Percentiles rank a stretch among this genome's conserved stretches.
These are phyloP conservation scores for Apiospora sp. DNA, from an alignment of 2,329 filamentous ascomycete genomes.

Conservation along the genomic window DNA sequence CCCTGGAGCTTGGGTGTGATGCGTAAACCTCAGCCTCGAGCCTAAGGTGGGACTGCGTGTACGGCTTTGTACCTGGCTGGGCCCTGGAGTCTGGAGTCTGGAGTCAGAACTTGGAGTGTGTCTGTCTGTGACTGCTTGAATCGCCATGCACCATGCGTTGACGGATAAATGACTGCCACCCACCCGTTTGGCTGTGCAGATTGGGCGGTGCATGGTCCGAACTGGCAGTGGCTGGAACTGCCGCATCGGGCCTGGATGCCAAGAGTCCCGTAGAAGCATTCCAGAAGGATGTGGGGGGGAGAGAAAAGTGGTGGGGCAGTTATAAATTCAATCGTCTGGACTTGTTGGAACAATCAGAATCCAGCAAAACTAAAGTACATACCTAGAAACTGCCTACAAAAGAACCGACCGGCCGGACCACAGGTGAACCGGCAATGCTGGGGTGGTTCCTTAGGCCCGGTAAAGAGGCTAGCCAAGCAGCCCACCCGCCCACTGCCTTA, in stretches of 20 bases:
- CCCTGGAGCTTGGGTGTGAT: neutral
- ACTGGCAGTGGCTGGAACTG: constrained; percentile 14
- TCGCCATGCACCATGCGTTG: neutral
- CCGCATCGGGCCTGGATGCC: constrained; percentile 7
- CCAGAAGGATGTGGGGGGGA: constrained; percentile 33
- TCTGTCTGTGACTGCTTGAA: neutral
- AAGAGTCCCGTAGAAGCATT: constrained; percentile 30
- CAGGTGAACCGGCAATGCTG: constrained; percentile 17
- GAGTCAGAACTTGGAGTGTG: neutral
- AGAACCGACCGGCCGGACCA: constrained; percentile 8
- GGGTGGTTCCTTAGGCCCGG: constrained; percentile 5
- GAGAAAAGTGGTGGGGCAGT: neutral
- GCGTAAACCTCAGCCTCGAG: constrained; percentile 21
- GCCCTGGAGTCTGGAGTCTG: neutral
- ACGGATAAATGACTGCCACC: neutral
- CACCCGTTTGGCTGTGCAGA: neutral
- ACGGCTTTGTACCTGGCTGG: neutral
- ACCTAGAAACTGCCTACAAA: constrained; percentile 5
- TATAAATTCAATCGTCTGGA: constrained; percentile 3
- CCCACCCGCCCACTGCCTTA: neutral
- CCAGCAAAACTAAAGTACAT: neutral
- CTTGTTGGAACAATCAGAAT: constrained; percentile 17
- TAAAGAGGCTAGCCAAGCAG: neutral
- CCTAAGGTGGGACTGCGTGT: neutral
- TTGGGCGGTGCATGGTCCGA: constrained; percentile 9